Base-by-base conservation (phyloP, 179 eudicot species). In the Vitellaria paradoxa region DNA sequence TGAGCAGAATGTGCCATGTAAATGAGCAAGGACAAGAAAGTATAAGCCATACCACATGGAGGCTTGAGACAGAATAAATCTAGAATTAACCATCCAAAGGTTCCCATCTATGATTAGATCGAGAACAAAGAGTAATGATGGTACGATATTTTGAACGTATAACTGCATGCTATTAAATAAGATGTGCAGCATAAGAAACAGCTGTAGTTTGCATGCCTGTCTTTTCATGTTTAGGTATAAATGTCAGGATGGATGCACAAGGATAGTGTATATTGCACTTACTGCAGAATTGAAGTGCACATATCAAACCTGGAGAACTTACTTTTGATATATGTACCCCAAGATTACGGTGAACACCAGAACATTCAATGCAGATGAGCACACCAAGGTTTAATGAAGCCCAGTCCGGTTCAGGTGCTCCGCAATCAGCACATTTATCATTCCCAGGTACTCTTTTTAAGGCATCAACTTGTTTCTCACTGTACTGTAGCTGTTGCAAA, bases 281-380 rank as follows among this genome's bases (percentile, higher is more conserved):
- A 63, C 5, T 63, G 0, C 23, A 8, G 5, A 24, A 63, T 24
- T 15, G 11, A 37, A 9, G 23, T 5, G 66, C 37, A 30, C 37
- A 30, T 30, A 30, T 30, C 37, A 30, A 30, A 11, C 53, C 10
- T 7, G 42, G 20, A 61, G 59, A 62, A 78, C 89, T 74, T 78
- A 90, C 98, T 94, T 93, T 93, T 21, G 98, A 93, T 88, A 93
- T 88, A 83, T 93, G 98, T 53, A 92, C 97, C 52, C 98, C 98
- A 81, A 93, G 93, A 82, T 93, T 93, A 75, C 98, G 97, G 77
- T 93, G 98, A 79, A 93, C 89, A 74, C 98, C 98, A 76, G 98
- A 93, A 80, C 98, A 93, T 80, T 93, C 97, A 52, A 93, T 93
- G 83, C 98, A 93, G 76, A 93, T 82, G 72, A 93, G 93, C 63